Evolutionary conservation across 805 yeast species (phyloP).

Genomic region (Pichia heedii): DNA sequence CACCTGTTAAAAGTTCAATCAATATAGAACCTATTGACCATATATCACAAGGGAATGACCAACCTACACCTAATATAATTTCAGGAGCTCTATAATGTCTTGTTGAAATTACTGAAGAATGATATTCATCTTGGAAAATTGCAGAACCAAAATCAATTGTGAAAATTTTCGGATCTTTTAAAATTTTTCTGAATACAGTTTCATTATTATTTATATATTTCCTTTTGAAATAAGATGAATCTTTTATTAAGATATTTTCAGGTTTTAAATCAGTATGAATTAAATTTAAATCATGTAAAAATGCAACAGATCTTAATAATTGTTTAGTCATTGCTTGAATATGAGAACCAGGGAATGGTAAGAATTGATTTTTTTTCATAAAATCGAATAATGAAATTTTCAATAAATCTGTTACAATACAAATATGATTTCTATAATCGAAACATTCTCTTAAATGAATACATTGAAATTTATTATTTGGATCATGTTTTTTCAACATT

Average conservation of each 20-base stretch:
- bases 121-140: conserved; percentile 87
- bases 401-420: conserved; percentile 82
- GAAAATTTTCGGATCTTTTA: conserved; percentile 74
- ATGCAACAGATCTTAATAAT: conserved; percentile 74
- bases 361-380: conserved; percentile 69
- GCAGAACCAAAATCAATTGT: conserved; percentile 98
- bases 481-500: conserved; percentile 65
- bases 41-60: conserved; percentile 95
- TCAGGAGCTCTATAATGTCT: conserved; percentile 97
- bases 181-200: conserved; percentile 31
- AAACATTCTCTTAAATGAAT: conserved; percentile 82
- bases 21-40: conserved; percentile 96
- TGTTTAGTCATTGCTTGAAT: conserved; percentile 85
- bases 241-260: conserved; percentile 73
- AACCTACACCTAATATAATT: conserved; percentile 86
- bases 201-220: conserved; percentile 15
- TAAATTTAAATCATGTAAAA: conserved; percentile 78
- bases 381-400: conserved; percentile 87
- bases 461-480: conserved; percentile 60
- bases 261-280: conserved; percentile 97
- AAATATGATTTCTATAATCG: conserved; percentile 88
- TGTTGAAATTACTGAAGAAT: conserved; percentile 84
- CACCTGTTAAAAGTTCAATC: conserved; percentile 88
- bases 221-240: conserved; percentile 37
- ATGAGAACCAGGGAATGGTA: conserved; percentile 92